These are phyloP conservation scores for Fusarium guadeloupense DNA, from an alignment of 2,329 filamentous ascomycete species.

Conservation along the genomic window DNA sequence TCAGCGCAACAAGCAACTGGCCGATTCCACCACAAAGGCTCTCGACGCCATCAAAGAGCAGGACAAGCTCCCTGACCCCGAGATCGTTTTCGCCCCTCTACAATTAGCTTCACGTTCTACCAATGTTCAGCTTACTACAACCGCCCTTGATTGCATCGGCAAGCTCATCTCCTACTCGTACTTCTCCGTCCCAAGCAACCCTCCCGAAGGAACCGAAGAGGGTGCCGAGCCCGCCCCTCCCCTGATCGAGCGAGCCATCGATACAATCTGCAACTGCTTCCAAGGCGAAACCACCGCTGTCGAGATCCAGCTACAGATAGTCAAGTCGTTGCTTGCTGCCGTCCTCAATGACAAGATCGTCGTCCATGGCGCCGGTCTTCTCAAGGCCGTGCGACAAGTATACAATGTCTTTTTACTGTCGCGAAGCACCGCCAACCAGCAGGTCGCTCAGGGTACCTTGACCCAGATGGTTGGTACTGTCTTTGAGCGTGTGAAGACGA, in stretches of 20 bases:
- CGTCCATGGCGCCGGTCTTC: conserved; percentile 91
- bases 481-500: conserved; percentile 90
- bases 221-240: conserved; percentile 63
- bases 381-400: conserved; percentile 96
- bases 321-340: conserved; percentile 94
- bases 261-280: conserved; percentile 99
- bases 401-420: conserved; percentile 99
- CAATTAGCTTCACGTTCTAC: conserved; percentile 88
- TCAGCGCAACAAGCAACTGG: conserved; percentile 83
- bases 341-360: conserved; percentile 99
- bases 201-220: conserved; percentile 52
- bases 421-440: conserved; percentile 92
- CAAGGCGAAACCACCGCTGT: conserved; percentile 92
- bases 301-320: conserved; percentile 96
- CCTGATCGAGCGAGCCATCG: conserved; percentile 95
- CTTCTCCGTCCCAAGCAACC: conserved; percentile 76
- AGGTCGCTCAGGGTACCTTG: conserved; percentile 94
- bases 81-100: conserved; percentile 89
- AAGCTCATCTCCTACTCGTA: conserved; percentile 99
- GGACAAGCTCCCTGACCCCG: conserved; percentile 85
- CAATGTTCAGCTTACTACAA: conserved; percentile 86
- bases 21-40: conserved; percentile 82
- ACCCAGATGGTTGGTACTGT: conserved; percentile 99
- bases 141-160: conserved; percentile 95
- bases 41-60: conserved; percentile 86